These are phyloP conservation scores for Hepatocystis sp. DNA, from an alignment of 169 alveolate species.

Conservation along the genomic window DNA sequence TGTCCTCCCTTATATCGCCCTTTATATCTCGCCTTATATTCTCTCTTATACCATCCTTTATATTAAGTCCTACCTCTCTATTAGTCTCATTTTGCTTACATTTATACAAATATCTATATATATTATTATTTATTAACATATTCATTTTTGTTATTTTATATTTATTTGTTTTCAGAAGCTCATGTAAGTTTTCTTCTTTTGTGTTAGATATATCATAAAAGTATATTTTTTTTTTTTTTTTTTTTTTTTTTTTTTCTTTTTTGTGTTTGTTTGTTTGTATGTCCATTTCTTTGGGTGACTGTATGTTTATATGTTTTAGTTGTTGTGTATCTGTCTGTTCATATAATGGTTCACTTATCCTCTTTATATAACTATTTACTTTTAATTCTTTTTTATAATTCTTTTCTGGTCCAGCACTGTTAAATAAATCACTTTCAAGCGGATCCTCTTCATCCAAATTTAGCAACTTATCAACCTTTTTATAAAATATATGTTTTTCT, in stretches of 20 bases:
- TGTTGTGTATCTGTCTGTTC: too few relatives aligned
- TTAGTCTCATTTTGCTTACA: constrained; percentile 9
- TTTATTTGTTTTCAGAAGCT: constrained; percentile 16
- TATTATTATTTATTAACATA: constrained; percentile 15
- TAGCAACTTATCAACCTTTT: constrained; percentile 40
- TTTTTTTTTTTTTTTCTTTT: too few relatives aligned
- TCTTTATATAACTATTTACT: too few relatives aligned
- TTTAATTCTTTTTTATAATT: too few relatives aligned
- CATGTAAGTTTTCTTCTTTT: constrained; percentile 8
- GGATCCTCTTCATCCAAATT: not conserved
- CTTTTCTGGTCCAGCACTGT: too few relatives aligned
- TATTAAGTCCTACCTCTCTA: not conserved
- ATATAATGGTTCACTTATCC: too few relatives aligned
- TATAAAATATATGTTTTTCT: constrained; percentile 10
- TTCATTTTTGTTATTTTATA: constrained; percentile 25
- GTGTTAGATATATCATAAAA: not conserved
- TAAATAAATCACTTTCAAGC: too few relatives aligned
- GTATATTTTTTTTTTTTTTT: not conserved
- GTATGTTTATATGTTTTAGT: too few relatives aligned
- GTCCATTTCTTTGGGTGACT: too few relatives aligned
- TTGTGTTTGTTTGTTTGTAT: too few relatives aligned
- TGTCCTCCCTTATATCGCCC: not conserved
- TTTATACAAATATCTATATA: constrained; percentile 30
- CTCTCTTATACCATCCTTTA: not conserved
- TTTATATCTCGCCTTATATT: not conserved